These are phyloP conservation scores for Chaetomium cochliodes DNA, from an alignment of 495 filamentous ascomycete species.

Conservation along the genomic window DNA sequence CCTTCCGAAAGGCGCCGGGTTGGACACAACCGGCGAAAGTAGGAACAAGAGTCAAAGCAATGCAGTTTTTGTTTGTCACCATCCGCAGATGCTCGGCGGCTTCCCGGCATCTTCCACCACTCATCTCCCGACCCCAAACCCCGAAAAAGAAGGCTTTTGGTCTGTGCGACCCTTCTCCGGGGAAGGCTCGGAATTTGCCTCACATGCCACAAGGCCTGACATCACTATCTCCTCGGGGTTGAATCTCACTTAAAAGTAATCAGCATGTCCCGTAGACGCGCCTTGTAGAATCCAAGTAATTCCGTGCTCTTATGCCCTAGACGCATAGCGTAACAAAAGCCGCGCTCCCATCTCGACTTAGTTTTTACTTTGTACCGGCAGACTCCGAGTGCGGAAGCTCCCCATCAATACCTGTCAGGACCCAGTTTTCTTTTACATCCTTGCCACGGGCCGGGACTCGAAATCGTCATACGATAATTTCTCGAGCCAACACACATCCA, in stretches of 20 bases:
- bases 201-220: slow-evolving; percentile 7
- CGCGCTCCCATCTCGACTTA: neutral
- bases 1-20: neutral
- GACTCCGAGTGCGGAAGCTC: neutral
- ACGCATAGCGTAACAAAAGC: neutral
- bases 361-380: too few relatives aligned
- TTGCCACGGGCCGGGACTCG: neutral
- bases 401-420: neutral
- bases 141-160: slow-evolving; percentile 14
- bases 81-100: slow-evolving; percentile 13
- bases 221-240: slow-evolving; percentile 18
- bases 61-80: too few relatives aligned
- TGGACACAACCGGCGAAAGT: slow-evolving; percentile 10
- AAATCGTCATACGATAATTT: slow-evolving; percentile 19
- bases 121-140: slow-evolving; percentile 1
- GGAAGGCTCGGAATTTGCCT: slow-evolving; percentile 24
- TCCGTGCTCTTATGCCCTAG: neutral
- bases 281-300: neutral
- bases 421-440: neutral
- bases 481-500: slow-evolving; percentile 5
- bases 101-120: slow-evolving; percentile 16
- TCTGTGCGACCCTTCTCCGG: slow-evolving; percentile 15
- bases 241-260: neutral
- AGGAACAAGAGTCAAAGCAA: slow-evolving; percentile 15
- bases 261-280: neutral